Evolutionary conservation across 441 rosid species (phyloP).

Genomic region (Gossypium gossypioides): DNA sequence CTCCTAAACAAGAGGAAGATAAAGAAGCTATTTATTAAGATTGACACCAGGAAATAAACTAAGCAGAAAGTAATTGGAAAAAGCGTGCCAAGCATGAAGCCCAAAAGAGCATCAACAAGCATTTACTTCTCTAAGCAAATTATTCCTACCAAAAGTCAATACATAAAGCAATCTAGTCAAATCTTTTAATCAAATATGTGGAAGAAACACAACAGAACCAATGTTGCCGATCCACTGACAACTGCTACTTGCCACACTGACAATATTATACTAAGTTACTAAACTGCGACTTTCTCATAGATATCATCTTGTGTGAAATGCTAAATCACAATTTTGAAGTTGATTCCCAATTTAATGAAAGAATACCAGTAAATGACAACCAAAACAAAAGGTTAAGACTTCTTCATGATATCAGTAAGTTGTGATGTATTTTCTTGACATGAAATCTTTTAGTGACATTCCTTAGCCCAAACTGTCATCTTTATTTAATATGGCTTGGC

Average conservation of each 20-base stretch:
- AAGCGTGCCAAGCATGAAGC: not conserved
- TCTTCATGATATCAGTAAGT: not conserved
- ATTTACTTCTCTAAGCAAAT: not conserved
- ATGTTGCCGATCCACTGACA: not conserved
- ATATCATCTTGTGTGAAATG: not conserved
- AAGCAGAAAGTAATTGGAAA: not conserved
- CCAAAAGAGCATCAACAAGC: not conserved
- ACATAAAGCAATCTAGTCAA: not conserved
- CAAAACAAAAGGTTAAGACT: not conserved
- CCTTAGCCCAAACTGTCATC: not conserved
- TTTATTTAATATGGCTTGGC: not conserved
- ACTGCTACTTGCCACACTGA: not conserved
- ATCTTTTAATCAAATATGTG: not conserved
- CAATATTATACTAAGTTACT: not conserved
- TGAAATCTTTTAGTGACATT: not conserved
- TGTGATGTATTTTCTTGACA: constrained; percentile 9
- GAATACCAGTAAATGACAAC: not conserved
- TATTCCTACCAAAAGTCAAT: not conserved
- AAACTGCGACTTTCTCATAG: not conserved
- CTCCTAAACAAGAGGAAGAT: constrained; percentile 6
- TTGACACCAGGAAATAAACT: not conserved
- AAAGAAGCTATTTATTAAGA: not conserved
- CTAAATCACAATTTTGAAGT: not conserved
- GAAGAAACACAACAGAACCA: not conserved
- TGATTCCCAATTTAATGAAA: not conserved